Conservation (phyloP, 805 yeast species). For the Hyphopichia homilentoma region DNA sequence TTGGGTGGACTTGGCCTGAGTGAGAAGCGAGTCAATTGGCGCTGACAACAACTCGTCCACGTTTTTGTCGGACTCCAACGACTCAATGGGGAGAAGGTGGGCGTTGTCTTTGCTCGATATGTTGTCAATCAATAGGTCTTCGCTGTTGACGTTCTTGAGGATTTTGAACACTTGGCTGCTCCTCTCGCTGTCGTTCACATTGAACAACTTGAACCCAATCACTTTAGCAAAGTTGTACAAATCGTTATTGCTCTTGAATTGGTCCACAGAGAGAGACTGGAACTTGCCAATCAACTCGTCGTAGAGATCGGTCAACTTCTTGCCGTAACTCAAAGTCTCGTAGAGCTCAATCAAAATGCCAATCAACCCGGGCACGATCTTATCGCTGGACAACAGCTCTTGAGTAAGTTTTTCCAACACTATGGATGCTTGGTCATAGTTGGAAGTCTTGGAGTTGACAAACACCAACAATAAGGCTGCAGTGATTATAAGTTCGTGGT, state of each 20-base stretch:
- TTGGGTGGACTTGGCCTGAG: constrained; percentile 7
- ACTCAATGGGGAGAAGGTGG: constrained; percentile 19
- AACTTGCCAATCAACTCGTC: constrained; percentile 14
- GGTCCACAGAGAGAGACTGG: constrained; percentile 5
- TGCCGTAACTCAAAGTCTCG: constrained; percentile 37
- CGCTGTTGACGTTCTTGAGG: constrained; percentile 14
- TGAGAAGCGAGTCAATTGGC: constrained; percentile 23
- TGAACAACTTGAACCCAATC: constrained; percentile 27
- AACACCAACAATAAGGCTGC: constrained; percentile 28
- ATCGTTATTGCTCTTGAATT: constrained; percentile 8
- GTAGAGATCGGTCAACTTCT: constrained; percentile 22
- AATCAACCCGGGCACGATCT: constrained; percentile 44
- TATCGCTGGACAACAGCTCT: constrained; percentile 17
- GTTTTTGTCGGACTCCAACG: constrained; percentile 16
- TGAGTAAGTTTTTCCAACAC: constrained; percentile 29
- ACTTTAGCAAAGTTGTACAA: constrained; percentile 25
- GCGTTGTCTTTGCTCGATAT: constrained; percentile 11
- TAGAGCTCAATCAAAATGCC: constrained; percentile 49
- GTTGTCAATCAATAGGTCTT: constrained; percentile 19
- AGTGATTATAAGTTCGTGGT: constrained; percentile 15
- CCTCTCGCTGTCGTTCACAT: constrained; percentile 10
- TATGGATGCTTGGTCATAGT: constrained; percentile 27
- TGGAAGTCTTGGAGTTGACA: constrained; percentile 15
- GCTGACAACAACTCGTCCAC: constrained; percentile 32
- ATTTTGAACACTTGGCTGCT: constrained; percentile 17